Evolutionary conservation across 2,329 filamentous ascomycete genomes (phyloP).

Genomic region (Lachnellula hyalina): DNA sequence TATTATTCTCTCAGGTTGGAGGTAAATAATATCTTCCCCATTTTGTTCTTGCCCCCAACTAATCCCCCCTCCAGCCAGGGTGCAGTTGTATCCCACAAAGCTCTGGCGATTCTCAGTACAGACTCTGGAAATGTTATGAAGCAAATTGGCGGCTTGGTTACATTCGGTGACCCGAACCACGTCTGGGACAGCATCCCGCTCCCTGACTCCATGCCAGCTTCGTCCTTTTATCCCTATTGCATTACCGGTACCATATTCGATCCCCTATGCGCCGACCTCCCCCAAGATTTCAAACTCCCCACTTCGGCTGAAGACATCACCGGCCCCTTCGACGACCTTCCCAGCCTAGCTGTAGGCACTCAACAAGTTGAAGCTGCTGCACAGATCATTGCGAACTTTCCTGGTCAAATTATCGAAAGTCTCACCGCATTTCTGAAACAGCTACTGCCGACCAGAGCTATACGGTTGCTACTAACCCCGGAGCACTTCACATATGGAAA

Average conservation of each 20-base stretch:
- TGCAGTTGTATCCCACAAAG: neutral
- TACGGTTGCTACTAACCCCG: neutral
- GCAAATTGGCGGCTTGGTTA: neutral
- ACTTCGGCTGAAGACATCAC: neutral
- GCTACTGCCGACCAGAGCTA: neutral
- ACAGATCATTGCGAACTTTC: neutral
- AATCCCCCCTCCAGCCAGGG: neutral
- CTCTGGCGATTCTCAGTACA: neutral
- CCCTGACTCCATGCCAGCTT: neutral
- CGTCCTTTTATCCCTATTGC: neutral
- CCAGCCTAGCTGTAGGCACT: neutral
- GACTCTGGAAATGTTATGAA: neutral
- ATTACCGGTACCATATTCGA: neutral
- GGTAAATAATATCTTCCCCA: neutral
- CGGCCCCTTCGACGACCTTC: neutral
- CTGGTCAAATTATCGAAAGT: neutral
- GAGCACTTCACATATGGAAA: constrained; percentile 1
- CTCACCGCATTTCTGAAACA: neutral
- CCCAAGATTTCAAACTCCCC: neutral
- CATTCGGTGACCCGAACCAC: neutral
- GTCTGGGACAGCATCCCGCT: neutral
- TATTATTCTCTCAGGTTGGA: neutral
- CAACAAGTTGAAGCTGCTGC: neutral
- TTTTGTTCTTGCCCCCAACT: neutral
- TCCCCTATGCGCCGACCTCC: neutral